Percentiles rank a stretch among this genome's conserved stretches.
Conservation (phyloP, 2,329 filamentous ascomycete genomes). For the Trichoderma atroviride region DNA sequence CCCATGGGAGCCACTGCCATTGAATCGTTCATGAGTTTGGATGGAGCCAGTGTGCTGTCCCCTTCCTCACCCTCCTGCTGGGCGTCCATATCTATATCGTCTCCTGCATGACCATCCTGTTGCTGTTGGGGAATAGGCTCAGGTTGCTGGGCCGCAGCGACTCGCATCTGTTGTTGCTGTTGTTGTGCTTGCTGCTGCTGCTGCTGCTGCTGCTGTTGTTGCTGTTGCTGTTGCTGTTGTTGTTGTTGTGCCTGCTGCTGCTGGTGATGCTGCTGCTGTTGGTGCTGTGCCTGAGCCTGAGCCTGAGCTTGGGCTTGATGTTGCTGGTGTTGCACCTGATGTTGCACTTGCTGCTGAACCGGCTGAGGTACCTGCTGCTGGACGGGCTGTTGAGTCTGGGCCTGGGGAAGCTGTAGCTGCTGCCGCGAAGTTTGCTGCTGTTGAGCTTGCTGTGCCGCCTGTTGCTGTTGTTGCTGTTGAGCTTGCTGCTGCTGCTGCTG, state of each 20-base stretch:
- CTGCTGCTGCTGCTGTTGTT: conserved; percentile 34
- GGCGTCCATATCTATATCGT: conserved; percentile 58
- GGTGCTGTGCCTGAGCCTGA: conserved; percentile 30
- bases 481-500: conserved; percentile 31
- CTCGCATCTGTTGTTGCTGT: conserved; percentile 33
- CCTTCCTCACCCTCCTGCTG: conserved; percentile 52
- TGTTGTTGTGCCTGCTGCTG: conserved; percentile 32
- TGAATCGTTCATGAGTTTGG: conserved; percentile 51
- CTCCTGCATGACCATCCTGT: conserved; percentile 48
- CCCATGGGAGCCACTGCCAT: conserved; percentile 59
- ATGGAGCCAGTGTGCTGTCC: conserved; percentile 48
- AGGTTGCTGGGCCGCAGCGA: conserved; percentile 37
- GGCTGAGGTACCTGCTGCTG: conserved; percentile 32
- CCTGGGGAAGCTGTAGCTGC: conserved; percentile 10
- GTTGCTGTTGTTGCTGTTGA: conserved; percentile 35
- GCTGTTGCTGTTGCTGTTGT: conserved; percentile 33
- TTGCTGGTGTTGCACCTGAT: conserved; percentile 15
- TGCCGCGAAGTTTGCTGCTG: conserved; percentile 27
- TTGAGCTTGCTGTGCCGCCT: conserved; percentile 30
- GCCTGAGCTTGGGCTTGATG: conserved; percentile 5
- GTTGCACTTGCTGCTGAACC: conserved; percentile 24
- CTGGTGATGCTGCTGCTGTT: conserved; percentile 28
- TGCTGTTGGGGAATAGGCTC: conserved; percentile 45
- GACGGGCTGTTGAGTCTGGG: conserved; percentile 1
- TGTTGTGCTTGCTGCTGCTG: conserved; percentile 34